Percentiles rank a stretch among this genome's conserved stretches.
phyloP scores from a whole-genome alignment of 106 monocot genomes.

The Allium sativum region DNA sequence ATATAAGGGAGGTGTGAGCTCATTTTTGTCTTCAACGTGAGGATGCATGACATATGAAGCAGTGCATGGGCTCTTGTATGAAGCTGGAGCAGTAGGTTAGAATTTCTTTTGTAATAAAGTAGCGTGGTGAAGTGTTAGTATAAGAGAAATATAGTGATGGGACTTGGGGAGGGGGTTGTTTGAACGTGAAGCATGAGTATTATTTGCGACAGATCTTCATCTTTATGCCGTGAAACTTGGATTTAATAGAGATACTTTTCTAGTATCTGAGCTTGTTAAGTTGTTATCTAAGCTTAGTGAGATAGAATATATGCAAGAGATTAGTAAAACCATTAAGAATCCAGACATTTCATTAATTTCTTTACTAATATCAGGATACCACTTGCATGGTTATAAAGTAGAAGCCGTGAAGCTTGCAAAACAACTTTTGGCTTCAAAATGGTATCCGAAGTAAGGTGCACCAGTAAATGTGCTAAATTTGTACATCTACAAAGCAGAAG shows the following conservation, averaged over 20 bases:
- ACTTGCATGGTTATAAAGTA: slow-evolving; percentile 30
- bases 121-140: too few relatives aligned
- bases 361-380: slow-evolving; percentile 57
- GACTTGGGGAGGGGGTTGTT: too few relatives aligned
- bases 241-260: slow-evolving; percentile 38
- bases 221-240: slow-evolving; percentile 72
- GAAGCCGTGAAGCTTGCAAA: slow-evolving; percentile 44
- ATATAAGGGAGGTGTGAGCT: too few relatives aligned
- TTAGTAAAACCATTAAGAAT: slow-evolving; percentile 43
- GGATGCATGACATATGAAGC: too few relatives aligned
- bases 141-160: too few relatives aligned
- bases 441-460: slow-evolving; percentile 35
- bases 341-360: slow-evolving; percentile 56
- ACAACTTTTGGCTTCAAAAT: slow-evolving; percentile 23
- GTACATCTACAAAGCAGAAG: slow-evolving; percentile 49
- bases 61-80: too few relatives aligned
- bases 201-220: too few relatives aligned
- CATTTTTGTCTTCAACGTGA: too few relatives aligned
- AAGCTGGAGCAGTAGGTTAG: too few relatives aligned
- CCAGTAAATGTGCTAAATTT: slow-evolving; percentile 40
- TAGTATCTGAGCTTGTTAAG: slow-evolving; percentile 58
- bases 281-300: slow-evolving; percentile 46
- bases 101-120: too few relatives aligned
- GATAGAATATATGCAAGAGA: slow-evolving; percentile 40
- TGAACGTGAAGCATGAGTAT: too few relatives aligned